Evolutionary conservation across 2,329 filamentous ascomycete genomes (phyloP), one percentile per base, ranked within the genome.

Genomic region (Sporothrix humicola): DNA sequence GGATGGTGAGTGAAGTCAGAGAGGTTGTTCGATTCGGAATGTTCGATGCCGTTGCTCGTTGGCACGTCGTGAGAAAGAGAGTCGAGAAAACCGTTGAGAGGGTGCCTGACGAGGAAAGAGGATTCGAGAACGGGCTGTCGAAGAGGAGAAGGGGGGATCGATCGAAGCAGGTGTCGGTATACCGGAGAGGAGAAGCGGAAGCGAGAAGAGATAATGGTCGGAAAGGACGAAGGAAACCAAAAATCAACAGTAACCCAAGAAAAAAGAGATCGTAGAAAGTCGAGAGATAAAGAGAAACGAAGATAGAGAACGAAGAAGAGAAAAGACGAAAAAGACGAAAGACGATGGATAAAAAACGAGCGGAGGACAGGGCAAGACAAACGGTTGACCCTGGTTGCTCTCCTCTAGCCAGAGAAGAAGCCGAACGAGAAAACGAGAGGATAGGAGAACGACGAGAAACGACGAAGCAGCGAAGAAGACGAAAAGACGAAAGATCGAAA

Each of bases 401-500:
- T 71, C 69, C 54, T 58, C 54, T 31, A 50, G 52, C 69, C 69
- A 71, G 69, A 71, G 42, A 71, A 71, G 23, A 44, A 69, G 42
- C 48, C 44, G 46, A 37, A 46, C 70, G 61, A 70, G 54, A 71
- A 61, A 68, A 73, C 4, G 37, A 44, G 12, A 72, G 20, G 69
- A 44, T 59, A 71, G 71, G 76, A 63, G 31, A 69, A 65, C 37
- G 56, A 61, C 61, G 52, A 61, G 66, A n/a, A 52, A 20, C 15
- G 26, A 26, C 48, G 31, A n/a, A 15, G 42, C 26, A 23, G 26
- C n/a, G 31, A 54, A 69, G 42, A 46, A 48, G 63, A 66, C 42
- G 50, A 56, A 54, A 73, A 69, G 42, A 74, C 61, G 69, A 46
- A 71, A 31, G 46, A 50, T 42, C 50, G 48, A 75, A 23, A 68